These are phyloP conservation scores for Naegleria gruberi DNA, from an alignment of 208 protist genomes.

Conservation along the genomic window DNA sequence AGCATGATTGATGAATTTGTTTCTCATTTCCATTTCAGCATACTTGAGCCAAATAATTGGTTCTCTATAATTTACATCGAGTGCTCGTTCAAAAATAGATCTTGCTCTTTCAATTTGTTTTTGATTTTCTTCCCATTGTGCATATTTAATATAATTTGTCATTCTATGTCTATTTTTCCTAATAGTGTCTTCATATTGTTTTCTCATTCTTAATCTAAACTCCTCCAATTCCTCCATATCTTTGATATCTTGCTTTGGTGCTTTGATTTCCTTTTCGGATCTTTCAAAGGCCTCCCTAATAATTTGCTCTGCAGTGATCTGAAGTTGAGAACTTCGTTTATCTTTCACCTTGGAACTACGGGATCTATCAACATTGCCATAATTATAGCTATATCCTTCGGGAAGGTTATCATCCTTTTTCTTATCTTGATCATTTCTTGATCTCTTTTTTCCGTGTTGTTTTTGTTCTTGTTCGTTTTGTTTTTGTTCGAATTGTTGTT, in stretches of 20 bases:
- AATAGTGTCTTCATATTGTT: conserved; percentile 86
- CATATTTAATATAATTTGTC: conserved; percentile 88
- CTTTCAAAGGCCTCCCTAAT: conserved; percentile 86
- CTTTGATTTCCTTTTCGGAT: conserved; percentile 47
- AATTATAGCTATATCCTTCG: background rate
- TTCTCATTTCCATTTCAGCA: conserved; percentile 94
- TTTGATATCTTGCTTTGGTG: conserved; percentile 82
- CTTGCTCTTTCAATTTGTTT: conserved; percentile 85
- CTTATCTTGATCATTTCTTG: background rate
- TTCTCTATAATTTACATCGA: conserved; percentile 78
- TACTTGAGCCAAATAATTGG: conserved; percentile 88
- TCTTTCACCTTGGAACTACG: conserved; percentile 49
- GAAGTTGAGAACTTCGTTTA: conserved; percentile 68
- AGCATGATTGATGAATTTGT: conserved; percentile 90
- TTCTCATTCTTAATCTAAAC: conserved; percentile 81
- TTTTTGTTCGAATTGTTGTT: background rate
- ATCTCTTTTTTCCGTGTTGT: background rate
- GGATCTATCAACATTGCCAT: background rate
- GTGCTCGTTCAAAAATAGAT: conserved; percentile 85
- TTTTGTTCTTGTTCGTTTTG: background rate
- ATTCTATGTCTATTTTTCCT: conserved; percentile 61
- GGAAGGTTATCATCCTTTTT: background rate
- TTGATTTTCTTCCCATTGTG: conserved; percentile 92
- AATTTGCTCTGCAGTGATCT: conserved; percentile 95
- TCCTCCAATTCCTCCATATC: conserved; percentile 85